Percentiles rank a stretch among this genome's conserved stretches.
phyloP scores from a whole-genome alignment of 2,329 filamentous ascomycete species.

The Pleoardoris graminearum region DNA sequence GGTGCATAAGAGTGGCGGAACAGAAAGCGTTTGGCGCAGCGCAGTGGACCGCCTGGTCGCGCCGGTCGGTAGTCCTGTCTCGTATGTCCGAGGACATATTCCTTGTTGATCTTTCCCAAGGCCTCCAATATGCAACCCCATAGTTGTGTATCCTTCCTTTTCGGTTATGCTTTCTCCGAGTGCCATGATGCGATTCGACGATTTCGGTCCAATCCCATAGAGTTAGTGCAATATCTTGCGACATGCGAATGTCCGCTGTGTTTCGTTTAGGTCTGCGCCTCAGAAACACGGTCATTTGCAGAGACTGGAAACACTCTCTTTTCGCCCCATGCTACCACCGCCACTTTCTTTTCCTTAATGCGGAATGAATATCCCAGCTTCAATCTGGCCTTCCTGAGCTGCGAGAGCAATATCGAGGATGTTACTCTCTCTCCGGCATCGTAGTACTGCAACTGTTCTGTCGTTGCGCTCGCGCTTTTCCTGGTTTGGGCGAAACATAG shows the following conservation, averaged over 20 bases:
- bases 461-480: neutral
- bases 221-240: neutral
- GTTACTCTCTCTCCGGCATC: neutral
- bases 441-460: neutral
- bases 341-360: neutral
- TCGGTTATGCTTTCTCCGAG: neutral
- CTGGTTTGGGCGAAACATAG: neutral
- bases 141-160: conserved; percentile 2
- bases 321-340: conserved; percentile 7
- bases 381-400: neutral
- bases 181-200: conserved; percentile 3
- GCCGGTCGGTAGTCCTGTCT: conserved; percentile 1
- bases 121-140: conserved; percentile 11
- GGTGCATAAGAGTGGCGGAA: conserved; percentile 20
- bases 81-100: conserved; percentile 15
- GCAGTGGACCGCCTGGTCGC: conserved; percentile 9
- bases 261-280: conserved; percentile 4
- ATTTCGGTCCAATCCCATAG: conserved; percentile 9
- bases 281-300: conserved; percentile 5
- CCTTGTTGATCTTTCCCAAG: conserved; percentile 16
- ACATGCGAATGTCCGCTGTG: conserved; percentile 1
- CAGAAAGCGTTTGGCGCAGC: conserved; percentile 14
- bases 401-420: neutral
- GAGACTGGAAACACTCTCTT: neutral
- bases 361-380: neutral